Conservation (phyloP, 805 yeast genomes). For the Schwanniomyces pseudopolymorphus region DNA sequence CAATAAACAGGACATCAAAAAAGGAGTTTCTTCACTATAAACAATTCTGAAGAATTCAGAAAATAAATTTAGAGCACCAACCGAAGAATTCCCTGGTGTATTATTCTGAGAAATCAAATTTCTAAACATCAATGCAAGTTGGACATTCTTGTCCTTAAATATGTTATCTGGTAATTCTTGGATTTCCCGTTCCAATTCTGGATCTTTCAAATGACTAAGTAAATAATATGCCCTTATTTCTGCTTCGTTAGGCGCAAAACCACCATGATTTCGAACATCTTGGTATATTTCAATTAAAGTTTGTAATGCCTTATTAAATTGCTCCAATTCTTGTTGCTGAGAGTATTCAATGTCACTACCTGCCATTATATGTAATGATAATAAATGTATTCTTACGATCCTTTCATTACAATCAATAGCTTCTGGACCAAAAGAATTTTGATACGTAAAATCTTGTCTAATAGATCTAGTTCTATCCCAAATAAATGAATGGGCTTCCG, state of each 20-base stretch:
- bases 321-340: constrained; percentile 94
- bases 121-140: constrained; percentile 70
- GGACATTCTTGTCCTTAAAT: constrained; percentile 55
- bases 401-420: constrained; percentile 90
- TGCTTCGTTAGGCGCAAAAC: constrained; percentile 77
- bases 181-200: constrained; percentile 75
- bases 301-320: constrained; percentile 86
- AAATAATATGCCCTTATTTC: constrained; percentile 90
- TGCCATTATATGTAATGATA: constrained; percentile 84
- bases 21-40: constrained; percentile 53
- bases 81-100: constrained; percentile 45
- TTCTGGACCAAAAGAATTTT: constrained; percentile 89
- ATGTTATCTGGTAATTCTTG: constrained; percentile 65
- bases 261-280: constrained; percentile 71
- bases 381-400: constrained; percentile 83
- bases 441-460: constrained; percentile 95
- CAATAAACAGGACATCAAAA: constrained; percentile 67
- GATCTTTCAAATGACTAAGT: constrained; percentile 75
- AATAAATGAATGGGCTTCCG: constrained; percentile 83
- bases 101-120: constrained; percentile 64
- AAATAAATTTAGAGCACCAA: constrained; percentile 61
- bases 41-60: constrained; percentile 60
- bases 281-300: constrained; percentile 84
- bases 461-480: constrained; percentile 98
- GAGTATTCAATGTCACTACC: constrained; percentile 69